Base-by-base conservation (phyloP, 2,329 filamentous ascomycete genomes). In the Nemania bipapillata region DNA sequence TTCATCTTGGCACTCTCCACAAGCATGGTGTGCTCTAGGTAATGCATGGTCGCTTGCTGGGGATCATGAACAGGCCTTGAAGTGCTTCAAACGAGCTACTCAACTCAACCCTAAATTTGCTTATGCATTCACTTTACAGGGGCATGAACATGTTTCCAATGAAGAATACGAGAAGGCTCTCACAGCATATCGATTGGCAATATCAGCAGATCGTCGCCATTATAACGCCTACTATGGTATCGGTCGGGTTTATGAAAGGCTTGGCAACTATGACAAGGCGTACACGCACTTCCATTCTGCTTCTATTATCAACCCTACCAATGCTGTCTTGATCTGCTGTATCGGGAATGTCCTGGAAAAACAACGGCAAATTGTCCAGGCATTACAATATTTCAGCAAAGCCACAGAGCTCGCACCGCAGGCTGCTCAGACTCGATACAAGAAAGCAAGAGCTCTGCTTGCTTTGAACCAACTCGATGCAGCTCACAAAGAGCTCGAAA, bases 191-290 rank as follows among this genome's bases (percentile, higher is more conserved):
- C 89, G 96, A 37, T 89, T 91, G 61, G 94, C 93, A 1, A 92
- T 99, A 73, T 88, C 90, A 52, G 93, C 93, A 0, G 94, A 99
- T 76, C 89, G 88, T 63, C 90, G 95, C 22, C 95, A 97, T 78
- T 99, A 98, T 83, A 97, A 97, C 77, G 96, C 95, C n/a, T 98
- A 96, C 88, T 99, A 98, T 79, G 96, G 96, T 73, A 89, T 92
- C 65, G 90, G 89, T 32, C 86, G 87, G 68, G 94, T 97, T 1
- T 96, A 95, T 76, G 93, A 97, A 80, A 95, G 94, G 77, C 88
- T 96, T 75, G 94, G 94, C 76, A 94, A 93, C 79, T 94, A 93
- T 74, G 93, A 97, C 70, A 93, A 96, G 78, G 95, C 96, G 1
- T 92, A 96, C 76, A 90, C 91, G 66, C 95, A 99, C 82, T 99